Conservation (phyloP, 495 filamentous ascomycete genomes). For the Platismatia glauca region DNA sequence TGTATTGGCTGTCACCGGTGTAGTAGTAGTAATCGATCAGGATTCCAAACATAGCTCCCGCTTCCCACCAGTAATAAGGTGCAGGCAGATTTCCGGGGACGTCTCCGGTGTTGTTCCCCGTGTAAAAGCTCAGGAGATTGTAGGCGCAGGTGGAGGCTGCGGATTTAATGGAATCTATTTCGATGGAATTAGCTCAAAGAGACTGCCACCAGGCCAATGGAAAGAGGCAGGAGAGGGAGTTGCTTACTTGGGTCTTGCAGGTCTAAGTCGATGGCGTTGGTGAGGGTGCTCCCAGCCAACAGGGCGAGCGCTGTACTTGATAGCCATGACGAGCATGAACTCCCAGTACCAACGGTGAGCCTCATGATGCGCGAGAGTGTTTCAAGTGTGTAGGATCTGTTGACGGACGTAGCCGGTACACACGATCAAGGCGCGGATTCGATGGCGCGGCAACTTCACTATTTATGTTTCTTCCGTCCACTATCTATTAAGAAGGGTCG, state of each 20-base stretch:
- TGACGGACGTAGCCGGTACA: background rate
- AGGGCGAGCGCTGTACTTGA: conserved; percentile 13
- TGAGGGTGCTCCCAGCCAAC: conserved; percentile 14
- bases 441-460: background rate
- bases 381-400: background rate
- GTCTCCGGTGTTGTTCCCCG: conserved; percentile 60
- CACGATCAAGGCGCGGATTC: background rate
- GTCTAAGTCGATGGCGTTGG: conserved; percentile 18
- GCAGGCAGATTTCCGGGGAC: conserved; percentile 62
- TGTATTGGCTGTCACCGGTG: conserved; percentile 68
- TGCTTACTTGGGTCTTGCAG: conserved; percentile 20
- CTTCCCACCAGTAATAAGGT: conserved; percentile 82
- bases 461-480: too few relatives aligned
- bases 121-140: conserved; percentile 54
- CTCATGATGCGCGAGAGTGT: conserved; percentile 5
- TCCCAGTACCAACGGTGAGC: background rate
- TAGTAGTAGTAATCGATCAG: conserved; percentile 79
- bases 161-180: conserved; percentile 40
- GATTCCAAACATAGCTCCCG: conserved; percentile 64
- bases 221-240: background rate
- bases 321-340: conserved; percentile 11
- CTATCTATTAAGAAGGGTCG: background rate
- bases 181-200: background rate
- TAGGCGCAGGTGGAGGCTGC: conserved; percentile 36
- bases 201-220: background rate